phyloP scores from a whole-genome alignment of 768 basidiomycete genomes.

The Agaricus subrufescens region DNA sequence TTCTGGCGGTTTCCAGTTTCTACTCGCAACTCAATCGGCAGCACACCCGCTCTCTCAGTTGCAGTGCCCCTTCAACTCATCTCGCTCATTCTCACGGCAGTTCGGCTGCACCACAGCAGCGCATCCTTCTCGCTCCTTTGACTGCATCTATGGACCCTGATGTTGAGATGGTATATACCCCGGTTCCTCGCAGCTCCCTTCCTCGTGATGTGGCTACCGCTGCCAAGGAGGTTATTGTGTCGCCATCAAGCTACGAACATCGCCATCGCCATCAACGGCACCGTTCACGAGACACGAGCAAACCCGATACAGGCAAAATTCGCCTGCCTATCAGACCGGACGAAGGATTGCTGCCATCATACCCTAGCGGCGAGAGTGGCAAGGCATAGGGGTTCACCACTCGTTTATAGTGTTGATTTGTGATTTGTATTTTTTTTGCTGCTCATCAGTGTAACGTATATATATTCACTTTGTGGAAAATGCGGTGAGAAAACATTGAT shows the following conservation, averaged over 20 bases:
- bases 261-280: conserved; percentile 28
- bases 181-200: conserved; percentile 53
- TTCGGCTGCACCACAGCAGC: conserved; percentile 43
- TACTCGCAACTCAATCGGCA: conserved; percentile 53
- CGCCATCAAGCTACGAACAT: conserved; percentile 23
- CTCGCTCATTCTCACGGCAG: conserved; percentile 17
- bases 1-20: conserved; percentile 65
- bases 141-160: conserved; percentile 15
- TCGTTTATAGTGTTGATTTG: background rate
- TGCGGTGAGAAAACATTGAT: conserved; percentile 6
- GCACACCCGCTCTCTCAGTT: conserved; percentile 18
- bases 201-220: conserved; percentile 48
- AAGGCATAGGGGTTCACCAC: conserved; percentile 3
- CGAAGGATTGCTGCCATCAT: conserved; percentile 37
- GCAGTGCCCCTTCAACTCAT: conserved; percentile 10
- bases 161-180: conserved; percentile 60
- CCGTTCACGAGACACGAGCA: conserved; percentile 19
- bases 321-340: conserved; percentile 39
- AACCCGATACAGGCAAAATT: conserved; percentile 28
- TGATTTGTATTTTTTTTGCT: conserved; percentile 9
- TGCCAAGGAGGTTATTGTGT: conserved; percentile 69
- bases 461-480: background rate
- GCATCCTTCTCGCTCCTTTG: conserved; percentile 60
- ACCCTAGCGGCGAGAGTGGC: conserved; percentile 6
- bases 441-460: background rate